phyloP scores from a whole-genome alignment of 345 rosid species.

The rapeseed (Brassica napus) region Da-Ae NC_063437.1:20423001-20423500 shows the following conservation, averaged over 20 bases:
- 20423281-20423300: neutral
- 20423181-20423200: neutral
- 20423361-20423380: conserved; percentile 7
- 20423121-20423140: too few species aligned
- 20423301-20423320: neutral
- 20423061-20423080: too few species aligned
- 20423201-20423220: too few species aligned
- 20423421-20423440: too few species aligned
- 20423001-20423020: too few species aligned
- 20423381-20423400: conserved; percentile 2
- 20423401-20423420: conserved; percentile 27
- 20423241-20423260: neutral
- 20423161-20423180: neutral
- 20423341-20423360: neutral
- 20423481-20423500: too few species aligned
- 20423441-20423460: too few species aligned
- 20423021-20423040: too few species aligned
- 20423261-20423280: neutral
- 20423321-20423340: neutral
- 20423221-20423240: neutral
- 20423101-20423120: too few species aligned
- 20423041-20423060: too few species aligned
- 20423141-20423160: neutral
- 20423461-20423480: too few species aligned
- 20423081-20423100: too few species aligned